Conservation (phyloP, 2,329 filamentous ascomycete genomes). For the Podosphaera aphanis region DNA sequence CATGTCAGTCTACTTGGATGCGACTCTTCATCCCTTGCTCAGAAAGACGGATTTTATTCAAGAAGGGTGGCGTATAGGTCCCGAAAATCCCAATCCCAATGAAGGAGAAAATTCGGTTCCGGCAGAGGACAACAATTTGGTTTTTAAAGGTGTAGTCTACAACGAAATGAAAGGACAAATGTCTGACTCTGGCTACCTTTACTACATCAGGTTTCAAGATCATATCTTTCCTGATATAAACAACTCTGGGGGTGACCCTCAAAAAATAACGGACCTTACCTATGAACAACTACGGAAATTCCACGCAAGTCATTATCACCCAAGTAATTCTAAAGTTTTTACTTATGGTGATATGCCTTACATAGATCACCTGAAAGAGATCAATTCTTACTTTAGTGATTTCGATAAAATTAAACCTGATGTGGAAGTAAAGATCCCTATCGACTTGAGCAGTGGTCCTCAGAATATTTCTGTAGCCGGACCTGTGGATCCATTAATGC, state of each 20-base stretch:
- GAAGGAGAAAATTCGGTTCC: conserved; percentile 20
- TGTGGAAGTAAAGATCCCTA: conserved; percentile 50
- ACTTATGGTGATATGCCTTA: conserved; percentile 90
- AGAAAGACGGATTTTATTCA: conserved; percentile 85
- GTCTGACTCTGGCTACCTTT: conserved; percentile 89
- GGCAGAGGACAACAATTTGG: conserved; percentile 39
- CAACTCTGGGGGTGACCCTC: conserved; percentile 89
- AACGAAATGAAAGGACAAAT: conserved; percentile 99
- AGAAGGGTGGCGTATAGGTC: conserved; percentile 89
- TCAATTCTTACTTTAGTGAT: conserved; percentile 47
- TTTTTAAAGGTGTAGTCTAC: conserved; percentile 96
- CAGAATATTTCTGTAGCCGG: conserved; percentile 49
- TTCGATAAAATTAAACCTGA: conserved; percentile 53
- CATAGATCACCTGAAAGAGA: conserved; percentile 53
- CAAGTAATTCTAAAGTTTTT: conserved; percentile 86
- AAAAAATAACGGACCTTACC: conserved; percentile 87
- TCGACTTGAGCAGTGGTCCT: conserved; percentile 44
- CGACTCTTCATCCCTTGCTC: conserved; percentile 70
- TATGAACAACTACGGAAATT: conserved; percentile 75
- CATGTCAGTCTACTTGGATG: conserved; percentile 88
- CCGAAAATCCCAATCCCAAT: conserved; percentile 46
- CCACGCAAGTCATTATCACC: conserved; percentile 84
- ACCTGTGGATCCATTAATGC: conserved; percentile 68
- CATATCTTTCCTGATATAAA: conserved; percentile 84
- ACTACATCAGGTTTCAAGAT: conserved; percentile 86